Base-by-base conservation (phyloP, 2,329 filamentous ascomycete species). In the Aspergillus floridensis region DNA sequence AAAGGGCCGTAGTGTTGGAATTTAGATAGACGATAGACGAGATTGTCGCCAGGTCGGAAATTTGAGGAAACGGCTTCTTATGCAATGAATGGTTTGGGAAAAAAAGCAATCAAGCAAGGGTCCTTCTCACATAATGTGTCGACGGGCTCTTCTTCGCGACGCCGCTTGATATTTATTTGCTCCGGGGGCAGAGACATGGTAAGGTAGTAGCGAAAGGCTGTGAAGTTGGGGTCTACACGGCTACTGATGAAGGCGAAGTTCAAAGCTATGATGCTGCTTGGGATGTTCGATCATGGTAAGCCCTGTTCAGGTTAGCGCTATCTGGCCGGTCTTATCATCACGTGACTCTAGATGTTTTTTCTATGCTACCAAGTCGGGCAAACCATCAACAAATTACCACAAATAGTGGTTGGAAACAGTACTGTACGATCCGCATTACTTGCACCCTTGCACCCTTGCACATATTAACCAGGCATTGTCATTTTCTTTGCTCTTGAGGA, bases 131-230 rank as follows among this genome's bases (percentile, higher is more conserved):
- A 80, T 53, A 84, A 73, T 22, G 79, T 78, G 61, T 85, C 82
- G n/a, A 84, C 79, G 3, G 83, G 82, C 51, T 82, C 81, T 56
- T 86, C 83, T 57, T 80, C 79, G 57, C 83, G 80, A 64, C 83
- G 82, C 58, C 84, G 79, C 73, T 86, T 86, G 68, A 86, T 79
- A 24, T 77, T 79, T 53, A 83, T 81, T 46, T 80, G 76, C 56
- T 82, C 80, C 46, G 80, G 81, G 49, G 80, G 78, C 44, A 79
- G 66, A 29, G 79, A 58, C 79, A 82, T 82, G 6, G 22, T 57
- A 49, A 22, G 24, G 5, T 29, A 35, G 11, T 29, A 53, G 22
- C 12, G 7, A 21, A 26, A 3, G 19, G 21, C 16, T 8, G 35
- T 48, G 31, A 24, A 6, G 56, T 6, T 21, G n/a, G 26, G 53